Conservation (phyloP, 129 eudicot genomes). For the Heracleum sosnowskyi region DNA sequence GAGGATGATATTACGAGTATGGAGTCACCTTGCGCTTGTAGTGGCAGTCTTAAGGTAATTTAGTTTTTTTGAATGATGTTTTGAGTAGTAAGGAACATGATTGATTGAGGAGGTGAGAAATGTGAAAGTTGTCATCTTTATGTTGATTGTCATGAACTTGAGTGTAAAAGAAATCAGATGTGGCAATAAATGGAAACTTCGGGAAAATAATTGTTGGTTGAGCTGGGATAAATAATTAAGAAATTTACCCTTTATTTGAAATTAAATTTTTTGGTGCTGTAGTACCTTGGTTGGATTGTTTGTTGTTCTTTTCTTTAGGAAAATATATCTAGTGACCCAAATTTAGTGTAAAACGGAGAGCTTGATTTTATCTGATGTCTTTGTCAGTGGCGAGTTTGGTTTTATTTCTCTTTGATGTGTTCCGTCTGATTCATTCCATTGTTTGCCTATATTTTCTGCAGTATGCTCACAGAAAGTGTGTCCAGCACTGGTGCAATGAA, state of each 20-base stretch:
- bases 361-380: not conserved
- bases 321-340: not conserved
- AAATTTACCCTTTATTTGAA: not conserved
- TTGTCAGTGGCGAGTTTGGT: not conserved
- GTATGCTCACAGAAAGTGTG: conserved; percentile 24
- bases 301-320: not conserved
- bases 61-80: not conserved
- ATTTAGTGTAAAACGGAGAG: not conserved
- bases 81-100: not conserved
- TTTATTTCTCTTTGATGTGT: not conserved
- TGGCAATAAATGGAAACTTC: not conserved
- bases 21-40: conserved; percentile 10
- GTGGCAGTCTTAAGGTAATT: conserved; percentile 11
- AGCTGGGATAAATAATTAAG: not conserved
- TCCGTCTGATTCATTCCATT: conserved; percentile 1
- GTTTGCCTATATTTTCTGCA: conserved; percentile 15
- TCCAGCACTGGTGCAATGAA: conserved; percentile 24
- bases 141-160: not conserved
- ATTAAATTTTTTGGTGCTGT: not conserved
- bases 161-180: not conserved
- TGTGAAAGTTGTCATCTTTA: not conserved
- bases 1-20: conserved; percentile 1
- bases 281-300: not conserved
- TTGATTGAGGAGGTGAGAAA: not conserved
- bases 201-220: not conserved